Evolutionary conservation across 1,139 yeast species (phyloP).

Genomic region (Protomyces gravidus): DNA sequence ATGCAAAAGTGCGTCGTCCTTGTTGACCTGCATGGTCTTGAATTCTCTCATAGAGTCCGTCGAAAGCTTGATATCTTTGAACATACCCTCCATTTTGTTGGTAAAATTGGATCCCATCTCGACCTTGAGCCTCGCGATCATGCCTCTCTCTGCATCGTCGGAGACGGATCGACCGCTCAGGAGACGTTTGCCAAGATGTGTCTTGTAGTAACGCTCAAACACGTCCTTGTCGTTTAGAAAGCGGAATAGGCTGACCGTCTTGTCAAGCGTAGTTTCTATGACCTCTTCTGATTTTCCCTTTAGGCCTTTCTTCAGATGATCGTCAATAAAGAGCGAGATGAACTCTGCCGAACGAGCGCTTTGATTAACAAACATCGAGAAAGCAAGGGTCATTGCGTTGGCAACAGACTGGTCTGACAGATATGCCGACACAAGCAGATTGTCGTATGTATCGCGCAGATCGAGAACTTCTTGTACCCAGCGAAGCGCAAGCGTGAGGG

Average conservation of each 20-base stretch:
- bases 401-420: constrained; percentile 50
- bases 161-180: constrained; percentile 49
- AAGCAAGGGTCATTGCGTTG: constrained; percentile 55
- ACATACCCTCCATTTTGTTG: constrained; percentile 81
- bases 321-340: constrained; percentile 72
- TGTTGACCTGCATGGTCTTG: constrained; percentile 37
- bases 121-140: constrained; percentile 66
- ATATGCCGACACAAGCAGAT: constrained; percentile 50
- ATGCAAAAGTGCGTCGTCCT: constrained; percentile 6
- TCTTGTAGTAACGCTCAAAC: constrained; percentile 80
- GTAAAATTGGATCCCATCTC: constrained; percentile 81
- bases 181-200: constrained; percentile 80
- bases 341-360: constrained; percentile 63
- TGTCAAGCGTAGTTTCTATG: constrained; percentile 35
- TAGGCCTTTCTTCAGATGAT: constrained; percentile 57
- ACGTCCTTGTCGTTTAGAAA: constrained; percentile 78
- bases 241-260: constrained; percentile 49
- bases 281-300: constrained; percentile 42
- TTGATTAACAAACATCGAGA: constrained; percentile 59
- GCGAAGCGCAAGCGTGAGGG: constrained; percentile 55
- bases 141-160: constrained; percentile 62
- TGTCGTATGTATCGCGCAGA: constrained; percentile 53
- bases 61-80: constrained; percentile 68
- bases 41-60: constrained; percentile 57
- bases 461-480: constrained; percentile 65